Base-by-base conservation (phyloP, 495 filamentous ascomycete genomes). In the Podospora tetraspora region DNA sequence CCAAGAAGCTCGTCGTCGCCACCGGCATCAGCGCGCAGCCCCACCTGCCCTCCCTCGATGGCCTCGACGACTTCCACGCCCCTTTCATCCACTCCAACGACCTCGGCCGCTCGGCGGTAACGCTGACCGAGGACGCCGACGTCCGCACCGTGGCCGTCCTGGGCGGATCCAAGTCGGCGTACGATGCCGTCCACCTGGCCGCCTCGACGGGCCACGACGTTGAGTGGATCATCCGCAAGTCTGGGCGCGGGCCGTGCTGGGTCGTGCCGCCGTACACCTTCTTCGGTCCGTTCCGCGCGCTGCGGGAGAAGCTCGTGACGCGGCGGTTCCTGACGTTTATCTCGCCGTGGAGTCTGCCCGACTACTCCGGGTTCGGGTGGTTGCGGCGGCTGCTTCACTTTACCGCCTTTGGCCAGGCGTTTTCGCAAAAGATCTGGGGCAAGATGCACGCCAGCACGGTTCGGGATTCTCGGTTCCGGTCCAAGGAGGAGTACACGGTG, bases 91-190 rank as follows among this genome's bases (percentile, higher is more conserved):
- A 92, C 77, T 84, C 81, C 34, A 79, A 80, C 29, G 82, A 90
- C 61, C 77, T 90, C n/a, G 80, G 79, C 0, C 62, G 62, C 16
- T 11, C 59, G 5, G 61, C 71, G 19, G 57, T 68, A 1, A 34
- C 58, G 12, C 16, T 79, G 56, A 57, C 68, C 1, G 69, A 77
- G 23, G 72, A 74, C 24, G 65, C 66, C 4, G 56, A 66, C 30
- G 34, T 75, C 22, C 52, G 69, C 57, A 70, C 69, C 9, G 79
- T 91, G 5, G 81, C 83, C 0, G 82, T 94, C 4, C 80, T 91
- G 24, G 90, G 91, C 12, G 88, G 85, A 8, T 85, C 85, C 11
- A 95, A 94, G 76, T 91, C 89, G 12, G 89, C 87, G 3, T 92
- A 86, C 81, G 91, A 94, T 77, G 86, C 87, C 16, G 90, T 86